phyloP scores from a whole-genome alignment of 2,329 filamentous ascomycete species.

The Rasamsonia emersonii region DNA sequence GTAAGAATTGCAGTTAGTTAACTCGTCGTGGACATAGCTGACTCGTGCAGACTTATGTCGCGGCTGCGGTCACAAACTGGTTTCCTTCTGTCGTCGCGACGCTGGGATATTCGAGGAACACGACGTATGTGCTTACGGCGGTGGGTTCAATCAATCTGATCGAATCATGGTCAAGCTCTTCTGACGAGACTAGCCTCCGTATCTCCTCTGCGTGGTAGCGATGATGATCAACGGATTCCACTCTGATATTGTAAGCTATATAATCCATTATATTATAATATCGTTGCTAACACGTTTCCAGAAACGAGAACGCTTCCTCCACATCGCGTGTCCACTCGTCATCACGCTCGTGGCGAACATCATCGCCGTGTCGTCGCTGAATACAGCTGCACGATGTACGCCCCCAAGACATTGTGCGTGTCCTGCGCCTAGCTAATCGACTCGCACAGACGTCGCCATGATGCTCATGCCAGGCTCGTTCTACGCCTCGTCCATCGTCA shows the following conservation, averaged over 20 bases:
- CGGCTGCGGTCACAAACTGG: conserved; percentile 35
- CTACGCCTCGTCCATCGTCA: conserved; percentile 10
- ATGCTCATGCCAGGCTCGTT: conserved; percentile 18
- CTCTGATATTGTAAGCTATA: conserved; percentile 14
- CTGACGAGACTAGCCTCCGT: conserved; percentile 19
- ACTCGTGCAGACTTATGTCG: conserved; percentile 36
- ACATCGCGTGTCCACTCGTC: conserved; percentile 18
- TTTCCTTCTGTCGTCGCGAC: conserved; percentile 37
- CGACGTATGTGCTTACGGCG: conserved; percentile 40
- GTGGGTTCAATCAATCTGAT: neutral
- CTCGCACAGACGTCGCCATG: conserved; percentile 19
- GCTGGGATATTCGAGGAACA: conserved; percentile 36
- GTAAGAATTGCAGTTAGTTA: conserved; percentile 12
- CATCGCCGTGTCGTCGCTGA: conserved; percentile 21
- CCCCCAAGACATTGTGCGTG: neutral
- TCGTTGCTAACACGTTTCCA: conserved; percentile 1
- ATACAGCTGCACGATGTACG: conserved; percentile 17
- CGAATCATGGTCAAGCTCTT: conserved; percentile 4
- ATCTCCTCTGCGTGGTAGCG: conserved; percentile 21
- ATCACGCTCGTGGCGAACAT: conserved; percentile 21
- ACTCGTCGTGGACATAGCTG: conserved; percentile 25
- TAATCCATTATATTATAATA: neutral
- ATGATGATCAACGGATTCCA: conserved; percentile 25
- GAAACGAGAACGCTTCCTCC: conserved; percentile 18
- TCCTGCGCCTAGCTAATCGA: neutral